Conservation (phyloP, 2,329 filamentous ascomycete genomes). For the Beauveria sp. region DNA sequence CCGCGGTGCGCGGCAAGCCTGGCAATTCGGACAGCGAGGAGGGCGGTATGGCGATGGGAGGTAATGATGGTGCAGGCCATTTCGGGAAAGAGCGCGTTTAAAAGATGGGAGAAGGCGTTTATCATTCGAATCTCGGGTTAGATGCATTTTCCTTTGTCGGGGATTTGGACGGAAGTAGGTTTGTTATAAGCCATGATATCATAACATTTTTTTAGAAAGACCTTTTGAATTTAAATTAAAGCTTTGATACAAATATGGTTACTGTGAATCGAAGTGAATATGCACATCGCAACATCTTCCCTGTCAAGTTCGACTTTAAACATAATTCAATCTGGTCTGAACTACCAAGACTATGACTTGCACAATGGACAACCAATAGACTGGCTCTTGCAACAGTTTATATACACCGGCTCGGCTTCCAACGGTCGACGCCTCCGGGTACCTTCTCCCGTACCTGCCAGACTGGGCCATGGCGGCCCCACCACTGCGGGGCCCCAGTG, state of each 20-base stretch:
- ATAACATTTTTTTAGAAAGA: background rate
- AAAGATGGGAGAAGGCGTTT: background rate
- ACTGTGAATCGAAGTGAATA: too few species aligned
- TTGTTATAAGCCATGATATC: background rate
- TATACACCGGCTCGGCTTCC: background rate
- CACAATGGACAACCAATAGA: rapidly evolving
- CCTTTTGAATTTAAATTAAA: too few species aligned
- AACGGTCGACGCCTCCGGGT: background rate
- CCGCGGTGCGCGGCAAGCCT: slow-evolving; percentile 11
- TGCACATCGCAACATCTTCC: too few species aligned
- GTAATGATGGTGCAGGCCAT: background rate
- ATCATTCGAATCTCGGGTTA: background rate
- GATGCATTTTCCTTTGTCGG: background rate
- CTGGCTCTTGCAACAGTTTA: too few species aligned
- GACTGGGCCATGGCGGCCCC: background rate
- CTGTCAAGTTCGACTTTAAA: too few species aligned
- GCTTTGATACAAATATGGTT: too few species aligned
- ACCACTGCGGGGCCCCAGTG: background rate
- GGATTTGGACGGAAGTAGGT: background rate
- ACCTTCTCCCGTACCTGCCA: slow-evolving; percentile 2
- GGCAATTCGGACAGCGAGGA: slow-evolving; percentile 18
- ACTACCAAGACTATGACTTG: too few species aligned
- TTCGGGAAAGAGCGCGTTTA: background rate
- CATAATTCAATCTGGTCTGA: too few species aligned
- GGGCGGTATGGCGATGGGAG: slow-evolving; percentile 12